A percentile compares a stretch with the other conserved stretches of the same genome.
phyloP scores from a whole-genome alignment of 108 stramenopile genomes.

The Discostella stelligeroides region DNA sequence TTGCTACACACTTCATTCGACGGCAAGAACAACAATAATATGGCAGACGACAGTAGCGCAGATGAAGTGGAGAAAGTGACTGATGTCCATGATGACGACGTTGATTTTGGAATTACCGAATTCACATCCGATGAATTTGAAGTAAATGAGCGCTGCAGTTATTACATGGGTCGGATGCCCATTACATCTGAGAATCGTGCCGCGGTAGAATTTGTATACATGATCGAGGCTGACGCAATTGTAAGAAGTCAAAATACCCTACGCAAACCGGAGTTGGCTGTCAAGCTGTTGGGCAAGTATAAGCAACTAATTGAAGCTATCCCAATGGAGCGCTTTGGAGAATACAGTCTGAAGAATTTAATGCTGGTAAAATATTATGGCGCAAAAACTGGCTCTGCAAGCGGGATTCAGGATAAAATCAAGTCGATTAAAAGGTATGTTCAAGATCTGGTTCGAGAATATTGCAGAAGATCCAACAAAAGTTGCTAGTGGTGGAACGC shows the following conservation, averaged over 20 bases:
- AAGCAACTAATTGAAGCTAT: background rate
- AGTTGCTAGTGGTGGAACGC: no score
- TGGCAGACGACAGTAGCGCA: constrained; percentile 1
- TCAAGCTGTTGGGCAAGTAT: background rate
- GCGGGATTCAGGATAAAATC: background rate
- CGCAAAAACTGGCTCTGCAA: constrained; percentile 1
- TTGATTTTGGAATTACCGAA: background rate
- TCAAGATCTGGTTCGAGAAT: constrained; percentile 4
- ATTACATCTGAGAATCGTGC: constrained; percentile 1
- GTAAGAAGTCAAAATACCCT: background rate
- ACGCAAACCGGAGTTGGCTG: constrained; percentile 5
- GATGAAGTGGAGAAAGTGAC: background rate
- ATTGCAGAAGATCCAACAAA: constrained; percentile 3
- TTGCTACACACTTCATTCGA: no score
- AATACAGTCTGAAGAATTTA: background rate
- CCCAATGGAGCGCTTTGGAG: background rate
- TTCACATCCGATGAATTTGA: constrained; percentile 2
- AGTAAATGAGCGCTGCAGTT: constrained; percentile 5
- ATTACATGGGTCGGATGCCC: constrained; percentile 4
- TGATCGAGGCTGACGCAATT: no score
- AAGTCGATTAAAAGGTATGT: background rate
- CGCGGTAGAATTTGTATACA: constrained; percentile 4
- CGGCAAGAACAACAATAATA: no score
- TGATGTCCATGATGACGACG: constrained; percentile 1
- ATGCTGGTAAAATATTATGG: background rate